Evolutionary conservation across 768 basidiomycete species (phyloP), one percentile per base, ranked within the genome.

Genomic region (Hortiboletus campestris): DNA sequence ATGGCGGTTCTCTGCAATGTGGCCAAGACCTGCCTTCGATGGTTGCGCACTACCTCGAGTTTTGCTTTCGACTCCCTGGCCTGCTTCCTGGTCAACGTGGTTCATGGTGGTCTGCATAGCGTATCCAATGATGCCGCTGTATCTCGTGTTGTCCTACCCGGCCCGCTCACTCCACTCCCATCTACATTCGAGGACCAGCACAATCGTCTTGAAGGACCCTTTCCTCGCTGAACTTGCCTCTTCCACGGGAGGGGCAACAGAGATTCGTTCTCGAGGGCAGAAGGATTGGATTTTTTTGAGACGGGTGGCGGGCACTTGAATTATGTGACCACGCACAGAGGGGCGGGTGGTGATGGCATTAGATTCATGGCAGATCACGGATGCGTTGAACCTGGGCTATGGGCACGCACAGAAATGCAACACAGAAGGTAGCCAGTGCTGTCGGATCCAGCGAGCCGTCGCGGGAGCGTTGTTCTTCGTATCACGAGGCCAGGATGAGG

Each of bases 261-360:
- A 81, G 81, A 79, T 77, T 81, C 67, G 79, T 76, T 79, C 82
- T 83, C 81, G 76, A 76, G 73, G 70, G 67, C 74, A 69, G 66
- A 53, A 57, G 55, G 55, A 60, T 61, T 55, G 62, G 66, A 54
- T 68, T 68, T 59, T 63, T 70, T 61, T 32, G 58, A 55, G 60
- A 60, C 43, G 51, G 36, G 28, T 34, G 63, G 55, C 19, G 50
- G 64, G 32, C 14, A 3, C 49, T 44, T 44, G 31, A 20, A 49
- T 39, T n/a, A 39, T 43, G 12, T 19, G 64, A 67, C 45, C n/a
- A 65, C 51, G 58, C 47, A 73, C 70, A 50, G 58, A 67, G 60
- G 38, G 52, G 49, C 45, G 38, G 52, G 49, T 50, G 41, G 53
- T 31, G 56, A 61, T 61, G 65, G n/a, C 34, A 50, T 46, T 25